phyloP scores from a whole-genome alignment of 768 basidiomycete species.

The Termitomyces sp. region DNA sequence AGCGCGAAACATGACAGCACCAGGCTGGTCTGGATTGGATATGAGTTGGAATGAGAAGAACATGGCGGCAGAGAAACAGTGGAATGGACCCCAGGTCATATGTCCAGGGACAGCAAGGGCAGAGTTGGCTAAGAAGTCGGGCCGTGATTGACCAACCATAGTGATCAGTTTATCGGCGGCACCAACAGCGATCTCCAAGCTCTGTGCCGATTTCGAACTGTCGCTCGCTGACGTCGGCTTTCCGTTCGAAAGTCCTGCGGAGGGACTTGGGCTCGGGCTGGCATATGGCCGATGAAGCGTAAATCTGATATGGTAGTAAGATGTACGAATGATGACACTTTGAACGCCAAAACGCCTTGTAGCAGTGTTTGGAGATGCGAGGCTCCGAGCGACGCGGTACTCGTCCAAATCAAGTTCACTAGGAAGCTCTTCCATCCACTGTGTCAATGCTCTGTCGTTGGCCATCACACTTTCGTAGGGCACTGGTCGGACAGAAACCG shows the following conservation, averaged over 20 bases:
- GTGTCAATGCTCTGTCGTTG: constrained; percentile 63
- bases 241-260: constrained; percentile 13
- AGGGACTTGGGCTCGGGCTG: constrained; percentile 25
- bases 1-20: constrained; percentile 68
- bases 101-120: constrained; percentile 73
- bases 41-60: constrained; percentile 90
- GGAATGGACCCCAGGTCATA: constrained; percentile 80
- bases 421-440: constrained; percentile 78
- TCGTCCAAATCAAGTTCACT: constrained; percentile 73
- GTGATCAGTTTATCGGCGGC: constrained; percentile 77
- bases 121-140: constrained; percentile 67
- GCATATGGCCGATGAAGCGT: constrained; percentile 80
- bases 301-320: constrained; percentile 80
- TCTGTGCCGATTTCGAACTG: constrained; percentile 44
- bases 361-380: constrained; percentile 56
- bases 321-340: constrained; percentile 72
- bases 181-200: constrained; percentile 67
- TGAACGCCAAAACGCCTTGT: constrained; percentile 70
- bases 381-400: constrained; percentile 63
- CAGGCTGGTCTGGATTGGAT: constrained; percentile 73
- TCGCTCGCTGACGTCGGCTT: constrained; percentile 27
- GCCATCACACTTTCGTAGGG: constrained; percentile 67
- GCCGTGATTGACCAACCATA: constrained; percentile 69
- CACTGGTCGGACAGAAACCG: constrained; percentile 75
- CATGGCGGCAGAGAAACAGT: constrained; percentile 83